Conservation (phyloP, 2,329 filamentous ascomycete species). For the Colletotrichum acutatum region DNA sequence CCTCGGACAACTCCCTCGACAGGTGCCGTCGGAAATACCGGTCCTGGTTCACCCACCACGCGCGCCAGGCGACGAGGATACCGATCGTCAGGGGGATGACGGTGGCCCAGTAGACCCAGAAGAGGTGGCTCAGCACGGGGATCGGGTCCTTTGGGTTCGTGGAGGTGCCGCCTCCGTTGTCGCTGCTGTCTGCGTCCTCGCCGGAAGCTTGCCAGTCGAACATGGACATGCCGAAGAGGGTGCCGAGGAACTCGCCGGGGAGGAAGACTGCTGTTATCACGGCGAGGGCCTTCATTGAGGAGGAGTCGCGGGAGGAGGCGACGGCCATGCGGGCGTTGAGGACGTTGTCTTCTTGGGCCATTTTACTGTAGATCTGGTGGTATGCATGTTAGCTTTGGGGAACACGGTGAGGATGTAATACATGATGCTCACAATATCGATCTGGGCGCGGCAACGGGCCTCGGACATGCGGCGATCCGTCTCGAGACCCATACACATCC, state of each 20-base stretch:
- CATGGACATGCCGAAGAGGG: constrained; percentile 59
- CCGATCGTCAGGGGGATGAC: constrained; percentile 54
- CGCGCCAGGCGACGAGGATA: constrained; percentile 55
- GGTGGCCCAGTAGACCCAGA: constrained; percentile 60
- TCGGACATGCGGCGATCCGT: constrained; percentile 59
- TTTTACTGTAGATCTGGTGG: constrained; percentile 57
- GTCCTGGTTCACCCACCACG: constrained; percentile 60
- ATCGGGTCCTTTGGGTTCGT: constrained; percentile 40
- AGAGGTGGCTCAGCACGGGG: constrained; percentile 50
- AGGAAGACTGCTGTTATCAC: constrained; percentile 61
- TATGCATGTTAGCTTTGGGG: constrained; percentile 18
- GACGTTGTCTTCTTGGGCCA: constrained; percentile 61
- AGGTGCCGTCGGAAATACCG: constrained; percentile 57
- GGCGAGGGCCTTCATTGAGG: constrained; percentile 59
- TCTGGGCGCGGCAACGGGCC: constrained; percentile 56
- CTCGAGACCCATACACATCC: constrained; percentile 56
- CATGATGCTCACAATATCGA: constrained; percentile 52
- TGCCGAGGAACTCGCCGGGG: constrained; percentile 57
- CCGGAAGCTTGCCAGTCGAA: constrained; percentile 56
- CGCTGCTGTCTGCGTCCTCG: constrained; percentile 42
- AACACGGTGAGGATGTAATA: accelerated
- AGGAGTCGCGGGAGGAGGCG: constrained; percentile 53
- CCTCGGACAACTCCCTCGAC: constrained; percentile 58
- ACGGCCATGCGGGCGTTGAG: constrained; percentile 55
- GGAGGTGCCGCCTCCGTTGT: constrained; percentile 10